Evolutionary conservation across 164 flowering plant species (phyloP), one percentile per base, ranked within the genome.

Genomic region (Kingdonia uniflora): DNA sequence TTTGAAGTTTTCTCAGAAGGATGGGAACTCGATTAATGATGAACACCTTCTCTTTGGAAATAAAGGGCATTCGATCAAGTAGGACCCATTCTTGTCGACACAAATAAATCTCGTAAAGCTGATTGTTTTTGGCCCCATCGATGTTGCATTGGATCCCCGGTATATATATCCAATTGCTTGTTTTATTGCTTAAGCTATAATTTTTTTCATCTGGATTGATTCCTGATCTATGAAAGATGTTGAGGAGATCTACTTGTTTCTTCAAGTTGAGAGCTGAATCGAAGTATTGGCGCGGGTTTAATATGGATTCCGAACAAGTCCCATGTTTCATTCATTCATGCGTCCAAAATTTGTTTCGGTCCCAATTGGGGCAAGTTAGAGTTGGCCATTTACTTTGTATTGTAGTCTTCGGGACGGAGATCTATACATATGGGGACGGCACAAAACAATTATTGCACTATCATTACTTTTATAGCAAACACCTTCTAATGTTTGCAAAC

Each of bases 311-410:
- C 0, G 80, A 70, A 65, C 80, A 76, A 5, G 69, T 71, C 6
- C 78, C 80, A 17, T 74, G 76, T 33, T 67, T 76, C 16, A 49
- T 59, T 77, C 80, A 76, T 53, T 76, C 80, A 16, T 73, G 75
- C 17, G 51, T 19, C 80, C 78, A 74, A 14, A 76, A 69, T 41
- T 42, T 41, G 0, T 19, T 14, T 10, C 70, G 71, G 14, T 69
- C 55, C 24, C 54, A 50, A 49, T 67, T 66, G 11, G 73, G 72
- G 56, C 76, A 73, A 13, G 74, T 51, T 1, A 76, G 63, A 0
- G 80, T 22, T 13, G 77, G 80, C 80, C 80, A 76, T 15, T 24
- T 55, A 19, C 14, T 41, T 33, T 65, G 55, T 68, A 75, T 42
- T 19, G 35, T 33, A 10, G 14, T 42, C 11, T 14, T 25, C 11